Evolutionary conservation across 2,329 filamentous ascomycete genomes (phyloP).

Genomic region (Scedosporium boydii): DNA sequence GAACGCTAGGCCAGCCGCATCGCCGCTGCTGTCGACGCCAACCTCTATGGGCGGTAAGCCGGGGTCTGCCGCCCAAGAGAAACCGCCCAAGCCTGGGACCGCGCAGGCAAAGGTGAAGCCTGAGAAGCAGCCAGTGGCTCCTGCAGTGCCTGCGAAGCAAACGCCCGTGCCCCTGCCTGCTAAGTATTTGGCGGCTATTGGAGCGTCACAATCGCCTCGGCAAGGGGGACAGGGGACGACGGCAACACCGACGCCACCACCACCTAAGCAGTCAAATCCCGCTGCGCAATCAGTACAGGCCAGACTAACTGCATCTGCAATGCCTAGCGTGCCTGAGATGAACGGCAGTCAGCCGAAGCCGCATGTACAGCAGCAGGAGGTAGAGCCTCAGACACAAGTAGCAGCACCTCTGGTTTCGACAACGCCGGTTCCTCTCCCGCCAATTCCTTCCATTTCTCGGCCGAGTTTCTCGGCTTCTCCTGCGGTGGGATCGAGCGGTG

Average conservation of each 20-base stretch:
- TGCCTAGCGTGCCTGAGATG: no score
- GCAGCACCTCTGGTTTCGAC: constrained; percentile 12
- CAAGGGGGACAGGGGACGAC: neutral
- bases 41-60: neutral
- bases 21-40: neutral
- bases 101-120: neutral
- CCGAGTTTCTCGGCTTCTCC: neutral
- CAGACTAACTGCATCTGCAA: no score
- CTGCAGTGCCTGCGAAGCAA: constrained; percentile 24
- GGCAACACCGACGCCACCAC: neutral
- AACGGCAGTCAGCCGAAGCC: neutral
- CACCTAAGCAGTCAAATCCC: neutral
- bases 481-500: constrained; percentile 1
- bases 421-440: constrained; percentile 23
- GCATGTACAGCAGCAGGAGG: neutral
- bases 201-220: neutral
- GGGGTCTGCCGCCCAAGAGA: neutral
- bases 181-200: constrained; percentile 19
- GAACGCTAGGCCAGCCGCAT: neutral
- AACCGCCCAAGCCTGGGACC: neutral
- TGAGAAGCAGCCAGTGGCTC: neutral
- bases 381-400: neutral
- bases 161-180: constrained; percentile 34
- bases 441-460: neutral
- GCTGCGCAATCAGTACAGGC: no score